Evolutionary conservation across 2,329 filamentous ascomycete genomes (phyloP).

Genomic region (Aciculosporium take): DNA sequence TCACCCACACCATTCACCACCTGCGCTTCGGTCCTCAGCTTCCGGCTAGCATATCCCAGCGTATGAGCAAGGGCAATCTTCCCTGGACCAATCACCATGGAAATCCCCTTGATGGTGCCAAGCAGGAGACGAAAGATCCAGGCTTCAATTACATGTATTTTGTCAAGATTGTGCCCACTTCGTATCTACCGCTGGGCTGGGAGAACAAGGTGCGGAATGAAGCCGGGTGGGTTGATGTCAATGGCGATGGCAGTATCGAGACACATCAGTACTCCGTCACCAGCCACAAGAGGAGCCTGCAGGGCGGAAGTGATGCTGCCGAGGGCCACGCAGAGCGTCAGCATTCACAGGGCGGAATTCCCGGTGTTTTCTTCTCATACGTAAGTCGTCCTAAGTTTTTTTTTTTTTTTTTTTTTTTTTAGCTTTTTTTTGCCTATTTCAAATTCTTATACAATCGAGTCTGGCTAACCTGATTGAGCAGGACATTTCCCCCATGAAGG

Average conservation of each 20-base stretch:
- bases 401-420: too few relatives aligned
- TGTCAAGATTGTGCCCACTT: slow-evolving; percentile 92
- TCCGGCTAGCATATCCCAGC: slow-evolving; percentile 53
- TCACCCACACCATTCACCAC: slow-evolving; percentile 76
- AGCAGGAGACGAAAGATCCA: slow-evolving; percentile 64
- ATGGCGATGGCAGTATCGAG: slow-evolving; percentile 68
- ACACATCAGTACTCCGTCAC: slow-evolving; percentile 98
- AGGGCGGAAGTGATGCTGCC: slow-evolving; percentile 67
- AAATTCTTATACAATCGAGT: neutral
- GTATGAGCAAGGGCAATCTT: slow-evolving; percentile 35
- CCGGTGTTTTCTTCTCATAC: slow-evolving; percentile 97
- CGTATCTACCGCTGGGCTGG: slow-evolving; percentile 87
- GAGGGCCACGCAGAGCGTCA: slow-evolving; percentile 87
- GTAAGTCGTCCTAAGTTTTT: slow-evolving; percentile 36
- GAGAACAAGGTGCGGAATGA: slow-evolving; percentile 42
- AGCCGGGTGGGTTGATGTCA: slow-evolving; percentile 18
- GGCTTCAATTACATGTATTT: slow-evolving; percentile 99
- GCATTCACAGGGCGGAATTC: slow-evolving; percentile 83
- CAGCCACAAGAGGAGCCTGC: slow-evolving; percentile 79
- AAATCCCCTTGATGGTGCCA: slow-evolving; percentile 75
- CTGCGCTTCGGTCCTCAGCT: slow-evolving; percentile 89
- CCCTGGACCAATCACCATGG: slow-evolving; percentile 80
- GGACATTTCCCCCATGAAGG: slow-evolving; percentile 99
- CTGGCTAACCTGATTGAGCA: slow-evolving; percentile 18
- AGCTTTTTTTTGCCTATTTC: neutral